phyloP scores from a whole-genome alignment of 2,329 filamentous ascomycete species.

The Trichoderma polysporum region DNA sequence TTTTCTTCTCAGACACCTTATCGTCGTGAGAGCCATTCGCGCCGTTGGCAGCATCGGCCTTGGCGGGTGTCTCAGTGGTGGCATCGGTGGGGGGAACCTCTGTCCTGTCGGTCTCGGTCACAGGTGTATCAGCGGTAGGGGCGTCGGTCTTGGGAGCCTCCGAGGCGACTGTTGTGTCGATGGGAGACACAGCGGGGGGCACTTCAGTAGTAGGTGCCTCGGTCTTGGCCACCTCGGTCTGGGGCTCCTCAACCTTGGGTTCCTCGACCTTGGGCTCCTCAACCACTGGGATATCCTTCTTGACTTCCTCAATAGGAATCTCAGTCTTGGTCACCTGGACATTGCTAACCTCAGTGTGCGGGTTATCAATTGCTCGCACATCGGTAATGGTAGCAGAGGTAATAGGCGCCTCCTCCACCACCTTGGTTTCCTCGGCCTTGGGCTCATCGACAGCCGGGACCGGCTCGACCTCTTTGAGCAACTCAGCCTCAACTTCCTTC shows the following conservation, averaged over 20 bases:
- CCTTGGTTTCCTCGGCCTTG: constrained; percentile 22
- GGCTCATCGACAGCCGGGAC: constrained; percentile 37
- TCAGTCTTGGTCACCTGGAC: constrained; percentile 26
- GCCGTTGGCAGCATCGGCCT: constrained; percentile 26
- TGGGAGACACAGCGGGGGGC: not conserved
- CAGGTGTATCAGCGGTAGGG: constrained; percentile 21
- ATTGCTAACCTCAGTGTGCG: constrained; percentile 27
- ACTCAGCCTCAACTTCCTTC: constrained; percentile 69
- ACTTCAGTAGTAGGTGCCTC: constrained; percentile 1
- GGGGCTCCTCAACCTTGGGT: constrained; percentile 18
- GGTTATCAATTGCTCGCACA: constrained; percentile 22
- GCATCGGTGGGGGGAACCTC: constrained; percentile 19
- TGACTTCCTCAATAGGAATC: constrained; percentile 31
- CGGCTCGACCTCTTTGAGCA: constrained; percentile 62
- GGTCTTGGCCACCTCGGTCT: constrained; percentile 10
- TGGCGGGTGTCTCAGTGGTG: constrained; percentile 22
- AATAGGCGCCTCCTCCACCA: not conserved
- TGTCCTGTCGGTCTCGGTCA: constrained; percentile 24
- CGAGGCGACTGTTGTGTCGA: constrained; percentile 14
- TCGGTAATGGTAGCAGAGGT: constrained; percentile 24
- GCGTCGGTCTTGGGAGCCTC: constrained; percentile 22
- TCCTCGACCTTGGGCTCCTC: constrained; percentile 13
- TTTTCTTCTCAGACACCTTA: constrained; percentile 51
- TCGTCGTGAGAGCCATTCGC: constrained; percentile 22
- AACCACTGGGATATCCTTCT: constrained; percentile 29